These are phyloP conservation scores for Lolium perenne DNA, from an alignment of 176 grass and related monocot genomes.

Conservation along the genomic window DNA sequence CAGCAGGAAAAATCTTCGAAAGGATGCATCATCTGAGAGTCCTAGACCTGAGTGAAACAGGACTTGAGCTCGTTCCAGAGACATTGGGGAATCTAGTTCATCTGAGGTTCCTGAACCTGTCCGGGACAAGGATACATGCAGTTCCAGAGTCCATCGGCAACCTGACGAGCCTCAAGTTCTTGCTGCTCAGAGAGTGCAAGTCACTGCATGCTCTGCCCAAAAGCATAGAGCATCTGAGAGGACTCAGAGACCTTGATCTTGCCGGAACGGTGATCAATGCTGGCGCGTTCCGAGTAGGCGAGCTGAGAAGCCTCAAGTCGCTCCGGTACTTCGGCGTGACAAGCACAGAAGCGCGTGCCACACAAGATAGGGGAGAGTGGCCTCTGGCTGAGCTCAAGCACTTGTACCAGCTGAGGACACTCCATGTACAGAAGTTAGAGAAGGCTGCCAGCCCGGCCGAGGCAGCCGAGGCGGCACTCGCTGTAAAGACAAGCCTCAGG, in stretches of 20 bases:
- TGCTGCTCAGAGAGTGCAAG: conserved; percentile 69
- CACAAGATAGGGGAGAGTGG: conserved; percentile 47
- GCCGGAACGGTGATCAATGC: conserved; percentile 46
- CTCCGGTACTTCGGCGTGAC: conserved; percentile 53
- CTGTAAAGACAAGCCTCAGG: conserved; percentile 53
- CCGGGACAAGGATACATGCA: conserved; percentile 58
- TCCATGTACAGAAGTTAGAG: conserved; percentile 67
- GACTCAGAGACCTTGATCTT: conserved; percentile 75
- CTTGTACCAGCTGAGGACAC: conserved; percentile 60
- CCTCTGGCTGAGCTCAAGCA: conserved; percentile 65
- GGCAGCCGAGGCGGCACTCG: conserved; percentile 50
- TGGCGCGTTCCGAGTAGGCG: conserved; percentile 57
- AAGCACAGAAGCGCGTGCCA: conserved; percentile 25
- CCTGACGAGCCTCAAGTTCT: conserved; percentile 66
- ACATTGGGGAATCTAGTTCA: conserved; percentile 61
- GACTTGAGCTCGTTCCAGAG: conserved; percentile 59
- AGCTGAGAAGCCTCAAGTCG: conserved; percentile 61
- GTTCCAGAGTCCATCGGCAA: conserved; percentile 59
- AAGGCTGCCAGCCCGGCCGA: conserved; percentile 44
- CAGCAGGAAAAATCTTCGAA: conserved; percentile 41
- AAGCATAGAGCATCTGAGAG: conserved; percentile 61
- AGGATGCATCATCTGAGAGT: conserved; percentile 56
- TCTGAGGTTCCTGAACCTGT: conserved; percentile 75
- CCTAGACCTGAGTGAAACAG: conserved; percentile 66
- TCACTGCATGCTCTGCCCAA: conserved; percentile 62